These are phyloP conservation scores for Coemansia sp. DNA, from an alignment of 192 early-diverging fungal species.

Conservation along the genomic window DNA sequence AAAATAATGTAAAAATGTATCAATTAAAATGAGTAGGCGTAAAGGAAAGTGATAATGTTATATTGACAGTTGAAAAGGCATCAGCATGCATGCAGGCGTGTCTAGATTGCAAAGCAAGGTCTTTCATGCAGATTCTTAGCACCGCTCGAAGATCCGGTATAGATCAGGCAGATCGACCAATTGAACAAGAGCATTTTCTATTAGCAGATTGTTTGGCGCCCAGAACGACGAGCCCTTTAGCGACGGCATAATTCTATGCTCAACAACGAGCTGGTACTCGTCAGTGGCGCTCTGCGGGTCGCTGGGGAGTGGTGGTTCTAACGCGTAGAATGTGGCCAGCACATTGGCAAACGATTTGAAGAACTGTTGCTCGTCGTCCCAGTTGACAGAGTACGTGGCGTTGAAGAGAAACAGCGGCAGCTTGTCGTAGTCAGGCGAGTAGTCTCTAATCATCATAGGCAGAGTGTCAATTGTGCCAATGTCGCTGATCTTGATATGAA, in stretches of 20 bases:
- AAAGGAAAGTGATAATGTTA: background rate
- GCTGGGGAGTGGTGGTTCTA: conserved; percentile 48
- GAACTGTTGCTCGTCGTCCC: conserved; percentile 82
- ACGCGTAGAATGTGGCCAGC: conserved; percentile 49
- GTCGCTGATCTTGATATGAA: conserved; percentile 68
- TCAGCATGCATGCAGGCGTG: background rate
- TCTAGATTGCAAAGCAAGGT: background rate
- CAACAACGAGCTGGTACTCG: conserved; percentile 62
- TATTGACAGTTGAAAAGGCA: background rate
- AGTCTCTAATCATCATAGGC: conserved; percentile 80
- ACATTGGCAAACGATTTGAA: conserved; percentile 70
- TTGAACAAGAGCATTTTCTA: conserved; percentile 66
- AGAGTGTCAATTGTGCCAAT: conserved; percentile 65
- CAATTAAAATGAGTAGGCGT: background rate
- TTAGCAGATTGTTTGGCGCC: conserved; percentile 62
- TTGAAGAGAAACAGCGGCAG: conserved; percentile 81
- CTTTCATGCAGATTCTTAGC: conserved; percentile 53
- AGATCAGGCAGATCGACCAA: conserved; percentile 84
- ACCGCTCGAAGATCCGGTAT: conserved; percentile 97
- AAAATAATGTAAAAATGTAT: background rate
- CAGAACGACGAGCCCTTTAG: conserved; percentile 69
- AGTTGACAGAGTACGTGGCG: conserved; percentile 79
- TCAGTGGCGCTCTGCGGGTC: conserved; percentile 44
- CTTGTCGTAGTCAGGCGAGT: conserved; percentile 81
- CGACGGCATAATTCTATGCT: conserved; percentile 82